A percentile compares a stretch with the other conserved stretches of the same genome.
Conservation (phyloP, 2,329 filamentous ascomycete species). For the Macrophomina phaseolina region DNA sequence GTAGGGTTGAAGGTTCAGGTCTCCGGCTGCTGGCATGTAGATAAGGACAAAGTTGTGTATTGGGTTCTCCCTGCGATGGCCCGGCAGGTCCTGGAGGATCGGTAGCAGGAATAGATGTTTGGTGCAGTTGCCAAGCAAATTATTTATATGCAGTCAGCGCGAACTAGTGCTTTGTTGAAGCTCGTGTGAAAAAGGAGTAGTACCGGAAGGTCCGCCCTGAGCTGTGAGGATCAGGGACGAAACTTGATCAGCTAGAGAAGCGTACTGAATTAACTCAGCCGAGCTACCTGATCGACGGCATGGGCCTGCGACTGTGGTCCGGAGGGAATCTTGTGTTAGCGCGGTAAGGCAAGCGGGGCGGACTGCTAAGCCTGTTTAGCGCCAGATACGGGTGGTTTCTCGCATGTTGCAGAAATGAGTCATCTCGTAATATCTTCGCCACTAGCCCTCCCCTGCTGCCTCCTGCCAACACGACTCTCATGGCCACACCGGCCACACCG, state of each 20-base stretch:
- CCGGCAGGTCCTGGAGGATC: too few relatives aligned
- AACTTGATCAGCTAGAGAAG: neutral
- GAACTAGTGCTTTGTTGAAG: neutral
- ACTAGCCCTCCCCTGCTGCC: too few relatives aligned
- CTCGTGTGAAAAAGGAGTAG: neutral
- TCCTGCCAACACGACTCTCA: too few relatives aligned
- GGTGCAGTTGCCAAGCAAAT: neutral
- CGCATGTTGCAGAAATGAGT: too few relatives aligned
- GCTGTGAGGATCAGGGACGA: neutral
- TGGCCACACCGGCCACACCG: too few relatives aligned
- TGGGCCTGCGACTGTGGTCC: neutral
- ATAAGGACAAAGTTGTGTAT: neutral
- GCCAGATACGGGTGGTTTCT: too few relatives aligned
- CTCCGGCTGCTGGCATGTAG: neutral
- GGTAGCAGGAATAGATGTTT: neutral
- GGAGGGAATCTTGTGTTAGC: too few relatives aligned
- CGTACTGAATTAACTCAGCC: neutral
- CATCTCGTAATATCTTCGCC: too few relatives aligned
- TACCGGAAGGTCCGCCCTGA: neutral
- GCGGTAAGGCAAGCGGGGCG: too few relatives aligned
- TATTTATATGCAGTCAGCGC: neutral
- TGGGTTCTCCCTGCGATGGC: neutral
- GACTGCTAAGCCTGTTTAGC: too few relatives aligned
- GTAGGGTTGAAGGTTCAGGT: conserved; percentile 25
- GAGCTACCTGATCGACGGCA: neutral